Percentiles rank a stretch among this genome's conserved stretches.
Conservation (phyloP, 75 land plant genomes). For the Ceratopteris richardii region DNA sequence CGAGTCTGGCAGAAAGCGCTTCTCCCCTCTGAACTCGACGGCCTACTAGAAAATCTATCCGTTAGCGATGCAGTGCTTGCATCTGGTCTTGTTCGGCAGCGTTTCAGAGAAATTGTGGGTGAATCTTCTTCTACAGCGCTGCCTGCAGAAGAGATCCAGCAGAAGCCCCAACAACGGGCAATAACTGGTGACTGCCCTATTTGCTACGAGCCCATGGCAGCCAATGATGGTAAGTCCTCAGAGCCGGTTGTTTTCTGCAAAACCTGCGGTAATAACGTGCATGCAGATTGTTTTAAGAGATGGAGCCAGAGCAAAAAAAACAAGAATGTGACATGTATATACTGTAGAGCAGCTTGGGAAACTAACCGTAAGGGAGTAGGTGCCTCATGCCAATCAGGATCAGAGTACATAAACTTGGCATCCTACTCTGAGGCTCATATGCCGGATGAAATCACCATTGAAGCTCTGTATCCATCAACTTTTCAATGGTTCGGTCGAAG, state of each 20-base stretch:
- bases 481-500: no score
- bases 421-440: conserved; percentile 35
- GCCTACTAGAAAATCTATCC: conserved; percentile 30
- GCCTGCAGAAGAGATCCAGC: no score
- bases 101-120: conserved; percentile 44
- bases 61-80: conserved; percentile 34
- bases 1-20: conserved; percentile 56
- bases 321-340: conserved; percentile 54
- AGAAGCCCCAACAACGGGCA: conserved; percentile 7
- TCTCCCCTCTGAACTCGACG: conserved; percentile 49
- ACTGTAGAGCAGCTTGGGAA: conserved; percentile 74
- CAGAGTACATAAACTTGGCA: conserved; percentile 59
- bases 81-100: conserved; percentile 19
- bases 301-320: conserved; percentile 69
- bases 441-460: conserved; percentile 12
- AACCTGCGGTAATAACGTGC: conserved; percentile 66
- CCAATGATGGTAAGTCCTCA: conserved; percentile 16
- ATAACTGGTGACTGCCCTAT: conserved; percentile 62
- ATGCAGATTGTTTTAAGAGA: conserved; percentile 53
- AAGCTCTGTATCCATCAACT: conserved; percentile 21
- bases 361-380: background rate
- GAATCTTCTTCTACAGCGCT: conserved; percentile 2
- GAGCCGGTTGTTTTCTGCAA: conserved; percentile 52
- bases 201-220: conserved; percentile 69
- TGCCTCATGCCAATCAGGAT: background rate